Base-by-base conservation (phyloP, 1,139 yeast species). In the Yamadazyma membranifaciens region DNA sequence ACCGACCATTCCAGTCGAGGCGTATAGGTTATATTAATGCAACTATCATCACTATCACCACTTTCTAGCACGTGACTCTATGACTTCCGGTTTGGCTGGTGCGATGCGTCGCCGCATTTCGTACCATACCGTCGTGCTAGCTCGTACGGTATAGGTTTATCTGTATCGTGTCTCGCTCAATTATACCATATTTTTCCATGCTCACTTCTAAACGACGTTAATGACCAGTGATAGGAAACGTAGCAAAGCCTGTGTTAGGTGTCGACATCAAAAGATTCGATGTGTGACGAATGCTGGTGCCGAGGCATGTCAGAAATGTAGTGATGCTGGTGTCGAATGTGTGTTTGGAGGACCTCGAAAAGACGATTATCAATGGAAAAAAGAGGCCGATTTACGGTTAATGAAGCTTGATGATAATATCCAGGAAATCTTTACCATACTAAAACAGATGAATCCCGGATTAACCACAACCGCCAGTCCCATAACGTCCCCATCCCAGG, bases 241-340 rank as follows among this genome's bases (percentile, higher is more conserved):
- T 14, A 36, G 22, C 20, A 31, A 25, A 31, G 45, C 45, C 10
- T 42, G 45, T 30, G 12, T 35, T 9, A 12, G 45, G 12, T 42
- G 45, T 20, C 31, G 43, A 14, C 36, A 30, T 9, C 45, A 42
- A 26, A 42, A 40, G 22, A 31, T 40, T 10, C 31, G 16, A 15
- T 37, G 39, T 13, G 14, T 17, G 4, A 11, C 31, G 5, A 20
- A 15, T 11, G 9, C 28, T 9, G 27, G 24, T 6, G n/a, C 31
- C 9, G 11, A 13, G 6, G 9, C 35, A 3, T 37, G 39, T 31
- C 10, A 17, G 16, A 37, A 29, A 32, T 37, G 39, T 31, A 25
- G 16, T 2, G 13, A 10, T 7, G n/a, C 24, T 6, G 6, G 31
- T 3, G 27, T 17, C 3, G 35, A 37, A 25, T 37, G 39, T 37